Evolutionary conservation across 768 basidiomycete genomes (phyloP).

Genomic region (Naematelia encephala): DNA sequence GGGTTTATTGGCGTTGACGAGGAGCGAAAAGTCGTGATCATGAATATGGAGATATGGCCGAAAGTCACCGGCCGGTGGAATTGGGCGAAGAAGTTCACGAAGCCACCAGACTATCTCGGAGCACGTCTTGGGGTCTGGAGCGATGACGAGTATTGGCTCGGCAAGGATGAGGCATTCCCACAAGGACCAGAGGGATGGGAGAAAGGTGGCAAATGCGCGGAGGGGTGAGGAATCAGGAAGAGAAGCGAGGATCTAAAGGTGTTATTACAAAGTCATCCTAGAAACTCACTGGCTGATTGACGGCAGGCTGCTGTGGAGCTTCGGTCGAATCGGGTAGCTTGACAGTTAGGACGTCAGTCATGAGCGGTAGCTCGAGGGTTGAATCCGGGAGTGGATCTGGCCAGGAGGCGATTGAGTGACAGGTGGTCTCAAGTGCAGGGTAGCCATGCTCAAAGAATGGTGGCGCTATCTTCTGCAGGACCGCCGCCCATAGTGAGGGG

Average conservation of each 20-base stretch:
- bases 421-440: slow-evolving; percentile 79
- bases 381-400: slow-evolving; percentile 67
- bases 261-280: no score
- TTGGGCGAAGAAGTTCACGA: slow-evolving; percentile 77
- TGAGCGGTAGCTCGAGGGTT: slow-evolving; percentile 73
- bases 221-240: slow-evolving; percentile 49
- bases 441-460: slow-evolving; percentile 63
- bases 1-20: slow-evolving; percentile 69
- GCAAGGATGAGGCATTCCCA: slow-evolving; percentile 93
- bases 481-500: slow-evolving; percentile 72
- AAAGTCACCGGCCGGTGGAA: slow-evolving; percentile 77
- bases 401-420: slow-evolving; percentile 81
- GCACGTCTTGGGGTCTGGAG: slow-evolving; percentile 73
- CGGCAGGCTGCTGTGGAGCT: slow-evolving; percentile 66
- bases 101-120: slow-evolving; percentile 86
- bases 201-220: slow-evolving; percentile 46
- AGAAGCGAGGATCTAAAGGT: slow-evolving; percentile 44
- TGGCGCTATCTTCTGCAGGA: slow-evolving; percentile 69
- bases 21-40: slow-evolving; percentile 69
- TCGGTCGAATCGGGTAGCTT: slow-evolving; percentile 68
- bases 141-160: slow-evolving; percentile 83
- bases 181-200: slow-evolving; percentile 54
- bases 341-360: slow-evolving; percentile 70
- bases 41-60: slow-evolving; percentile 96
- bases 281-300: slow-evolving; percentile 52